Evolutionary conservation across 106 monocot genomes (phyloP).

Genomic region (Allium cepa): DNA sequence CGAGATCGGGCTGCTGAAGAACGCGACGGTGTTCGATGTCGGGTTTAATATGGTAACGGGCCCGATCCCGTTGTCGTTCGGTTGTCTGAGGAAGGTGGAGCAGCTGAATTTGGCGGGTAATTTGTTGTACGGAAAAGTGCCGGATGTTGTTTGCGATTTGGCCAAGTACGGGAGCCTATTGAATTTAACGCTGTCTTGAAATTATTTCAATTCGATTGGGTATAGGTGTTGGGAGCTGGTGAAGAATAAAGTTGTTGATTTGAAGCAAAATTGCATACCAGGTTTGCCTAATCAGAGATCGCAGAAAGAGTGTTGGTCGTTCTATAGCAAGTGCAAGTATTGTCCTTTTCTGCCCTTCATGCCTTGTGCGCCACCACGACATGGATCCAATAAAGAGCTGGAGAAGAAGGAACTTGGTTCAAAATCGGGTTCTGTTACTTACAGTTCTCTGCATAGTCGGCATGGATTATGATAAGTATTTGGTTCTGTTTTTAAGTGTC

Average conservation of each 20-base stretch:
- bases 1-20: conserved; percentile 35
- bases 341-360: not conserved
- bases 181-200: conserved; percentile 4
- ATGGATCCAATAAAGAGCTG: not conserved
- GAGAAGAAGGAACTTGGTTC: not conserved
- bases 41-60: conserved; percentile 38
- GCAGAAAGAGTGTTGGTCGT: not conserved
- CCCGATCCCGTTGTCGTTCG: conserved; percentile 41
- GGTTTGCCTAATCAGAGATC: conserved; percentile 8
- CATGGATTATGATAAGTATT: not conserved
- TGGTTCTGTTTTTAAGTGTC: too few relatives aligned
- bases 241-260: not conserved
- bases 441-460: not conserved
- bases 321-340: not conserved
- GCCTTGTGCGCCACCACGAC: not conserved
- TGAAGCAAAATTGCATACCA: conserved; percentile 1
- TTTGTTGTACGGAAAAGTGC: conserved; percentile 37
- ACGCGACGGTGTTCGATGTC: conserved; percentile 47
- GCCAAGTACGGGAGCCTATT: not conserved
- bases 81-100: conserved; percentile 34
- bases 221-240: conserved; percentile 7
- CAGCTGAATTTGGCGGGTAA: conserved; percentile 65
- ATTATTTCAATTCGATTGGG: conserved; percentile 12
- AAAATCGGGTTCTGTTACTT: not conserved
- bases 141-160: conserved; percentile 24